A percentile compares a stretch with the other conserved stretches of the same genome.
Conservation (phyloP, 768 basidiomycete species). For the Candolleomyces efflorescens region DNA sequence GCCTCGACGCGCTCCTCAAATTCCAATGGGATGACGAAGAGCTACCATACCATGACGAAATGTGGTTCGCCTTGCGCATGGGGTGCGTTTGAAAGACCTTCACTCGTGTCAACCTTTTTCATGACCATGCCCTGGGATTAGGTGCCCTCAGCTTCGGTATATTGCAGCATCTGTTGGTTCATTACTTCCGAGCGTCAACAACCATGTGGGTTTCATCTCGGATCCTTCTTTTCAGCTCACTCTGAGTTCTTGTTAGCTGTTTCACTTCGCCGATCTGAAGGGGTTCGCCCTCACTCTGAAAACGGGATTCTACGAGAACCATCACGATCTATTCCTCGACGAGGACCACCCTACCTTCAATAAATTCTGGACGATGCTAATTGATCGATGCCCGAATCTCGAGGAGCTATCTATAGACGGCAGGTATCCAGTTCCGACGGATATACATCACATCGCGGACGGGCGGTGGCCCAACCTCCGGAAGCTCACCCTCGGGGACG, state of each 20-base stretch:
- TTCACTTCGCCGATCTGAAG: conserved; percentile 59
- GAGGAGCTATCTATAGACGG: conserved; percentile 61
- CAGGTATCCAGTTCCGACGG: conserved; percentile 47
- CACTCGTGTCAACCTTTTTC: neutral
- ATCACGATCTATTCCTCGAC: conserved; percentile 50
- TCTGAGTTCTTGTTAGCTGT: conserved; percentile 40
- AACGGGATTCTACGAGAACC: conserved; percentile 58
- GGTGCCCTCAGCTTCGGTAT: conserved; percentile 62
- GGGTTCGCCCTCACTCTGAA: conserved; percentile 62
- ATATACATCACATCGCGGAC: conserved; percentile 49
- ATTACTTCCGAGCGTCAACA: conserved; percentile 50
- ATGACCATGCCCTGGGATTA: conserved; percentile 21
- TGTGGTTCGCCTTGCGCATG: conserved; percentile 72
- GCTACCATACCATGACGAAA: conserved; percentile 60
- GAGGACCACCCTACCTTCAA: conserved; percentile 49
- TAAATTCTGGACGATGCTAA: conserved; percentile 70
- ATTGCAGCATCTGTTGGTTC: conserved; percentile 62
- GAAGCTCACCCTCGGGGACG: conserved; percentile 59
- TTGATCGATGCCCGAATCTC: conserved; percentile 57
- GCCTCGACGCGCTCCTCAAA: conserved; percentile 58
- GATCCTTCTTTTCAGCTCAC: neutral
- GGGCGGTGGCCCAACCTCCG: conserved; percentile 68
- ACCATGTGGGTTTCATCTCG: conserved; percentile 46
- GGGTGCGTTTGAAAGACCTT: conserved; percentile 38
- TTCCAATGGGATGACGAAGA: conserved; percentile 76